Evolutionary conservation across 495 filamentous ascomycete genomes (phyloP).

Genomic region (Clavariopsis aquatica): DNA sequence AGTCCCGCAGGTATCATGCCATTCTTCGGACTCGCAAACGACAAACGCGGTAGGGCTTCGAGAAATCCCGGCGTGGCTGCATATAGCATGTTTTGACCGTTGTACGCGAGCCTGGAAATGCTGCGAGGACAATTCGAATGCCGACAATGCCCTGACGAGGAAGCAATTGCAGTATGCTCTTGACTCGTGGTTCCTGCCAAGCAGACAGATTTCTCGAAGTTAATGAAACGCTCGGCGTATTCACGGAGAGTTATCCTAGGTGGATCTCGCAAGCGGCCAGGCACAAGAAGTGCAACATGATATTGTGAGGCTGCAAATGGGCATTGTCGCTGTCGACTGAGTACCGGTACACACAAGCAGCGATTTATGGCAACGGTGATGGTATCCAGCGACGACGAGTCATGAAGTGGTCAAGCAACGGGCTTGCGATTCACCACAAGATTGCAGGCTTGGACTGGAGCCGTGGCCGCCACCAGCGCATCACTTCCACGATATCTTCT

Average conservation of each 20-base stretch:
- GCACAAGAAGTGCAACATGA: conserved; percentile 1
- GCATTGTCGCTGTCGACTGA: not conserved
- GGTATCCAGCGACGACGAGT: not conserved
- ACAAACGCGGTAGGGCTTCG: not conserved
- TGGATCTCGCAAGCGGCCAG: not conserved
- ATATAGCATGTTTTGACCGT: conserved; percentile 6
- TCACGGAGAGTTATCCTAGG: conserved; percentile 8
- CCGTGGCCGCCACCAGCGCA: not conserved
- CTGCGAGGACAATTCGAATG: not conserved
- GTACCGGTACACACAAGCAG: too few species aligned
- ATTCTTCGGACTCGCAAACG: conserved; percentile 5
- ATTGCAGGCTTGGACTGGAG: not conserved
- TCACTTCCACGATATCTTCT: conserved; percentile 19
- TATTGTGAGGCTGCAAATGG: not conserved
- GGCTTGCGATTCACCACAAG: not conserved
- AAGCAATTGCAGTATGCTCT: conserved; percentile 3
- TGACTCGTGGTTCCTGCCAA: conserved; percentile 14
- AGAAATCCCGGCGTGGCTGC: conserved; percentile 1
- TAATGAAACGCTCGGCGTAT: conserved; percentile 4
- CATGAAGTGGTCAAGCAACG: not conserved
- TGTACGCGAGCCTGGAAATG: conserved; percentile 25
- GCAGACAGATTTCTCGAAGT: conserved; percentile 13
- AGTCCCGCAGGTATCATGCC: conserved; percentile 6
- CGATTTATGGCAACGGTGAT: not conserved
- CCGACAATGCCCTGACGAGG: not conserved